Evolutionary conservation across 257 asterid genomes (phyloP), one percentile per base, ranked within the genome.

Genomic region (Cinchona pubescens): DNA sequence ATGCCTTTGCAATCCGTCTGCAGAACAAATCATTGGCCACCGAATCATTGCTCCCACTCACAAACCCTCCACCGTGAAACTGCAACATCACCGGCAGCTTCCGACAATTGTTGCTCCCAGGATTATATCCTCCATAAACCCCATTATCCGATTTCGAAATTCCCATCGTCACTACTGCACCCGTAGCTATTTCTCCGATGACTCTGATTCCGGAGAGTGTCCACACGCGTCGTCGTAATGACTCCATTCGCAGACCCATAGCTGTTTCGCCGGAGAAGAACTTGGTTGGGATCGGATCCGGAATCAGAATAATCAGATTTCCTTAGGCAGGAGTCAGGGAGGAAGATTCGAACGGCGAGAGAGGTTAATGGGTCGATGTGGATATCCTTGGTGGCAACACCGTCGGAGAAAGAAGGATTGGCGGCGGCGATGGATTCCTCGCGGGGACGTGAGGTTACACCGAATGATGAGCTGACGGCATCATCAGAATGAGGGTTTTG

Each of bases 11-110:
- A 67, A 93, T 84, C 76, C 96, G 78, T 82, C 98, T 75, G 78
- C 98, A 93, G 73, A 91, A 93, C 69, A 79, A 83, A 86, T 93
- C 98, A 82, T 90, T 93, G 5, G 92, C 92, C 49, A 78, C 90
- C 6, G 96, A 90, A 73, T 90, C 98, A 76, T 87, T 93, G 80
- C 96, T 89, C 73, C 96, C 97, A 32, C 92, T 84, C 38, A 93
- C 96, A 80, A 91, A 93, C 27, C 96, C 98, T n/a, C 98, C 97
- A 14, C 98, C 97, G 23, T 91, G 98, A 75, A 93, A 88, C 85
- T 93, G 97, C 85, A 93, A 77, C 90, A 91, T 84, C 72, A 90
- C 92, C 0, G 96, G 97, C 49, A 93, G 75, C 69, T 76, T 84
- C 11, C 97, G 82, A 13, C 85, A 83, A 27, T 76, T 82, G 37